Conservation (phyloP, 202 grass and related monocot genomes). For the Setaria italica region DNA sequence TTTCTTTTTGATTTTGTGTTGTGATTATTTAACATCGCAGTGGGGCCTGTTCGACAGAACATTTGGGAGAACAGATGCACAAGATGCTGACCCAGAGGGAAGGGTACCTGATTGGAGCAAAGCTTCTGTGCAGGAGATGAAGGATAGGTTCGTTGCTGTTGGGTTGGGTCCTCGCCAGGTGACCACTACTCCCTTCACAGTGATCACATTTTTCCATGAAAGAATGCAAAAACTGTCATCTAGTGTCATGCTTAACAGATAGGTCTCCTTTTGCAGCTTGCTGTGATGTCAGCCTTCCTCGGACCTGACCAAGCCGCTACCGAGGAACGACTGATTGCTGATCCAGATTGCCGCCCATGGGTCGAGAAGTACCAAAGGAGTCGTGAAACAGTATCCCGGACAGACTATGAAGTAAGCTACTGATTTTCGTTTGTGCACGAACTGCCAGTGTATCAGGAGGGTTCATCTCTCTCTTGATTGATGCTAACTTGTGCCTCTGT, state of each 20-base stretch:
- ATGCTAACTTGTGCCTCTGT: conserved; percentile 14
- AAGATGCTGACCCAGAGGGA: conserved; percentile 87
- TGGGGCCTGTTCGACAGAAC: conserved; percentile 91
- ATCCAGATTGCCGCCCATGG: conserved; percentile 83
- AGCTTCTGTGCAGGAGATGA: conserved; percentile 95
- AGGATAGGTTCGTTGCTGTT: conserved; percentile 71
- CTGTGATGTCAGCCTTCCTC: conserved; percentile 92
- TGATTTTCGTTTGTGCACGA: background rate
- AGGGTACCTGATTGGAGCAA: conserved; percentile 85
- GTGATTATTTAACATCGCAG: conserved; percentile 11
- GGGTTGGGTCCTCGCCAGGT: conserved; percentile 96
- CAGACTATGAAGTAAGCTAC: conserved; percentile 80
- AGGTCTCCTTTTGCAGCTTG: conserved; percentile 61
- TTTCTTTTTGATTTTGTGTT: background rate
- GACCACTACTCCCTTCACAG: conserved; percentile 7
- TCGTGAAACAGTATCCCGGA: conserved; percentile 85
- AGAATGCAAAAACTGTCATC: background rate
- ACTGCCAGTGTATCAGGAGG: background rate
- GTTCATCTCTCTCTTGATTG: background rate
- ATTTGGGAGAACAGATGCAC: conserved; percentile 70
- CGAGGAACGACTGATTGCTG: conserved; percentile 67
- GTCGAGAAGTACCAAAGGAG: conserved; percentile 95
- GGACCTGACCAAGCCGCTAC: conserved; percentile 84
- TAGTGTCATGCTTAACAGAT: background rate
- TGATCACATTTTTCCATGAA: background rate